Base-by-base conservation (phyloP, 2,329 filamentous ascomycete genomes). In the Didymella glomerata region DNA sequence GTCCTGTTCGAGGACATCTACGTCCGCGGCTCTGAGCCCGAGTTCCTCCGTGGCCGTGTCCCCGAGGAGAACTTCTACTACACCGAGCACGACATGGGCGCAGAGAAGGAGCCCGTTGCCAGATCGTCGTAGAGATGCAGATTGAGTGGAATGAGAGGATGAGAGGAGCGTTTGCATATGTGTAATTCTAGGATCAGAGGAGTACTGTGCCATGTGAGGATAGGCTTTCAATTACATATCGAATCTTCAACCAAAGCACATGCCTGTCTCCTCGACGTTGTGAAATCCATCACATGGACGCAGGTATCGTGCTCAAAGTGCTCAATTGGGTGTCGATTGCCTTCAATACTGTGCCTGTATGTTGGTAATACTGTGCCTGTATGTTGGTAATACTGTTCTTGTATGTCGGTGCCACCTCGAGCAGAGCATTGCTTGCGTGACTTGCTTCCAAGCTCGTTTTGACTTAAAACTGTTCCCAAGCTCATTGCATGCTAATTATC, bases 1-100 rank as follows among this genome's bases (percentile, higher is more conserved):
- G 95, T 95, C 70, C 85, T 99, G 70, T 99, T 86, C 79, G 94
- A 99, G 88, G 94, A 97, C 79, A 96, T 97, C 78, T 98, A 97
- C 81, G 93, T 93, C 72, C 85, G 85, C 66, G 94, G 94, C 68
- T 90, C 86, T 62, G 94, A 97, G 87, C 93, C 93, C 57, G 83
- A 88, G 75, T 97, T 90, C 84, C 86, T 97, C 82, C 88, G 93
- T 71, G 94, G 94, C 70, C 87, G 94, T 64, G 93, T 90, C 60
- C 86, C 90, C 54, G 93, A 98, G 76, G 95, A 98, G 90, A 94
- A 93, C 82, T 95, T 89, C 82, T 97, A 90, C 81, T 89, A 88
- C 78, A 69, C 63, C 9, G 72, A 78, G 70, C 71, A 71, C 36
- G 82, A 83, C 75, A 78, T 72, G 60, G 69, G 68, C 60, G 59